These are phyloP conservation scores for Ramaria sp. DNA, from an alignment of 768 basidiomycete genomes.

Conservation along the genomic window DNA sequence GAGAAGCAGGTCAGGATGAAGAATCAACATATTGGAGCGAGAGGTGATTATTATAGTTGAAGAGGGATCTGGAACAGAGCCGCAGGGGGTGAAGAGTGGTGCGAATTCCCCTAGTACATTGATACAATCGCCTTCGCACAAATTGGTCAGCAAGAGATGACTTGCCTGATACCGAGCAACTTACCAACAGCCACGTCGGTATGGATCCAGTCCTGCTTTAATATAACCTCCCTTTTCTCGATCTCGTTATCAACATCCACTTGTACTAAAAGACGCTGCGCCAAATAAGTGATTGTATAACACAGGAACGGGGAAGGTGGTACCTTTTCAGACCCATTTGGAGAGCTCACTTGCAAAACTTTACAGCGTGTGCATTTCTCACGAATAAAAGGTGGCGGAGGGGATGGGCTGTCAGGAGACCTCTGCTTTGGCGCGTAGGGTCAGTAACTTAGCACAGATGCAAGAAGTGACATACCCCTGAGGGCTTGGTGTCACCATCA, in stretches of 20 bases:
- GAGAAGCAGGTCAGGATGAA: constrained; percentile 86
- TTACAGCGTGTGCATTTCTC: constrained; percentile 44
- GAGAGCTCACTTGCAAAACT: constrained; percentile 32
- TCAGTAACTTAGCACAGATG: no score
- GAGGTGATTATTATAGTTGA: constrained; percentile 49
- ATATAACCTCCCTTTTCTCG: constrained; percentile 29
- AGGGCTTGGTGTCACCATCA: constrained; percentile 37
- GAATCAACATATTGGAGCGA: constrained; percentile 61
- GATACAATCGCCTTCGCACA: constrained; percentile 56
- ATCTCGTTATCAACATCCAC: constrained; percentile 27
- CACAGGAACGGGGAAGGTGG: background rate
- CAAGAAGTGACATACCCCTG: constrained; percentile 21
- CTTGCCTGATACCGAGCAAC: constrained; percentile 11
- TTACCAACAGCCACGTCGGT: constrained; percentile 52
- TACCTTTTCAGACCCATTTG: constrained; percentile 33
- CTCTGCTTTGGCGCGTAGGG: background rate
- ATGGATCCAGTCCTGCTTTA: constrained; percentile 71
- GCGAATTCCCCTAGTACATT: constrained; percentile 56
- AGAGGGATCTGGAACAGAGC: constrained; percentile 25
- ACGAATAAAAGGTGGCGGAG: constrained; percentile 16
- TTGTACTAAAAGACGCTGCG: constrained; percentile 42
- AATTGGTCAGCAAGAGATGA: background rate
- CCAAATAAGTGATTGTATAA: background rate
- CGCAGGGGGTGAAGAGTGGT: constrained; percentile 19
- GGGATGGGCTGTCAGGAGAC: background rate